phyloP scores from a whole-genome alignment of 805 yeast species.

The Clavispora santaluciae region DNA sequence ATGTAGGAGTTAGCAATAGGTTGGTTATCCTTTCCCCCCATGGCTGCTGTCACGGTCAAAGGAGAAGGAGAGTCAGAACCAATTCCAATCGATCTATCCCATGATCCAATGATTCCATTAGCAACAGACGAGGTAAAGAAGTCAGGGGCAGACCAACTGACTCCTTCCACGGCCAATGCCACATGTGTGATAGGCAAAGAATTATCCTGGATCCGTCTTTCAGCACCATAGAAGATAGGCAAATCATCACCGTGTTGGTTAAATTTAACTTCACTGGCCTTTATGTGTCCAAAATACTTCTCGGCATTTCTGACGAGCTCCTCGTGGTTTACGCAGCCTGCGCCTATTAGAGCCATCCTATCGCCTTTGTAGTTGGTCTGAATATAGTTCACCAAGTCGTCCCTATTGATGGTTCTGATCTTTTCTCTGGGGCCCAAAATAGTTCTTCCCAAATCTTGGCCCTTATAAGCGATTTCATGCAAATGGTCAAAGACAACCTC shows the following conservation, averaged over 20 bases:
- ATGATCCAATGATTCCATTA: constrained; percentile 93
- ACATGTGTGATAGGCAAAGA: constrained; percentile 85
- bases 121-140: constrained; percentile 94
- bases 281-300: constrained; percentile 68
- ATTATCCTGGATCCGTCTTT: constrained; percentile 76
- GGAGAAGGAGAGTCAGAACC: constrained; percentile 85
- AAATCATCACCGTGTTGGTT: constrained; percentile 70
- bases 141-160: constrained; percentile 94
- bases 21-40: constrained; percentile 49
- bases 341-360: constrained; percentile 96
- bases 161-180: constrained; percentile 96
- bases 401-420: constrained; percentile 71
- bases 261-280: constrained; percentile 55
- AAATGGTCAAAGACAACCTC: constrained; percentile 97
- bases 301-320: constrained; percentile 74
- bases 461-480: constrained; percentile 86
- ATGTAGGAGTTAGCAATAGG: constrained; percentile 89
- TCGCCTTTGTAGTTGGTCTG: constrained; percentile 87
- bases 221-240: constrained; percentile 83
- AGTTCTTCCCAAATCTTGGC: constrained; percentile 93
- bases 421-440: constrained; percentile 91
- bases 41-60: constrained; percentile 62
- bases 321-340: constrained; percentile 89
- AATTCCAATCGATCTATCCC: constrained; percentile 91
- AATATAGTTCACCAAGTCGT: constrained; percentile 77